Conservation (phyloP, 805 yeast genomes). For the Wickerhamiella lipophila region DNA sequence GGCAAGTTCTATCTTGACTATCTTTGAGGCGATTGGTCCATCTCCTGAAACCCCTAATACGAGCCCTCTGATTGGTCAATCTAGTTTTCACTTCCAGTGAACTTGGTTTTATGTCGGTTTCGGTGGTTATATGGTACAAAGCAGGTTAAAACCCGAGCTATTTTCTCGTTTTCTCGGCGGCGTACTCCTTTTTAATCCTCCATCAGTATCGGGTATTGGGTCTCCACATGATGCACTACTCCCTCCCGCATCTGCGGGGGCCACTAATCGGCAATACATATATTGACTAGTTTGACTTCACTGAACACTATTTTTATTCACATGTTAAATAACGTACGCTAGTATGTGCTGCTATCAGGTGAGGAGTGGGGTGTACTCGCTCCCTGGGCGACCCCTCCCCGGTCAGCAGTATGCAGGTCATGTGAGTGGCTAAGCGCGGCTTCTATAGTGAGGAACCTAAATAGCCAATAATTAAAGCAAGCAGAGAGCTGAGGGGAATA, state of each 20-base stretch:
- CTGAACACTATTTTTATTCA: background rate
- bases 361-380: background rate
- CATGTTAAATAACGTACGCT: background rate
- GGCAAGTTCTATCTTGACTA: background rate
- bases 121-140: no score
- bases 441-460: no score
- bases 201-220: background rate
- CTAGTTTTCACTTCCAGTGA: no score
- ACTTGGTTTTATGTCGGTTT: background rate
- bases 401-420: background rate
- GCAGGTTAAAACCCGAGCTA: no score
- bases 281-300: no score
- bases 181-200: no score
- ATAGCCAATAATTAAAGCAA: no score
- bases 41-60: background rate
- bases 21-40: background rate
- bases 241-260: background rate
- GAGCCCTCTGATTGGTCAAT: background rate
- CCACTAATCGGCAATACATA: background rate
- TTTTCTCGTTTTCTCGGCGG: no score
- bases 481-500: no score
- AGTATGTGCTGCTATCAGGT: background rate
- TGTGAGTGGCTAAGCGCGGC: background rate
- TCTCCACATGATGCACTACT: background rate
- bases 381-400: background rate